Conservation (phyloP, 176 grass and related monocot species). For the Eremochloa ophiuroides region DNA sequence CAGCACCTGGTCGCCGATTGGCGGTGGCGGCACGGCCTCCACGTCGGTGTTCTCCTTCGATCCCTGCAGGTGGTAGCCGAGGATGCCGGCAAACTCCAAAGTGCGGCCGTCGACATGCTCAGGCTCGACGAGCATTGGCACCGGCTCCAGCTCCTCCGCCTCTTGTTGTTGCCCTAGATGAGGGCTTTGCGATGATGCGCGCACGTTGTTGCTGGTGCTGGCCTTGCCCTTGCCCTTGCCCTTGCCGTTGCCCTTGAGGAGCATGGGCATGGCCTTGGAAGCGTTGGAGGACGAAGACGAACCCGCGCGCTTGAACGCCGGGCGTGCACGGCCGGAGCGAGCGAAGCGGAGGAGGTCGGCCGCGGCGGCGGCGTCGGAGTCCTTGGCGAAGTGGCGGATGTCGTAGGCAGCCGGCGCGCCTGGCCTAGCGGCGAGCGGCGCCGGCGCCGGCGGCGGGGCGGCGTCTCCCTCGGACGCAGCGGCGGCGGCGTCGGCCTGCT, state of each 20-base stretch:
- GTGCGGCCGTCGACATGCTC: not conserved
- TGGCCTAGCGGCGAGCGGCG: not conserved
- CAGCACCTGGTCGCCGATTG: not conserved
- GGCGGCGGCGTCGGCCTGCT: not conserved
- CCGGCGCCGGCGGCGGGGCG: not conserved
- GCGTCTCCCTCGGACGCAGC: not conserved
- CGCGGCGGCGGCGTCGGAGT: not conserved
- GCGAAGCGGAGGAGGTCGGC: conserved; percentile 28
- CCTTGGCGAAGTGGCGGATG: conserved; percentile 59
- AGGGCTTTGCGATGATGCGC: not conserved
- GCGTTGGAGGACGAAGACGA: not conserved
- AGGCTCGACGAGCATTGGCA: not conserved
- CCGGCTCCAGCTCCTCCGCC: not conserved
- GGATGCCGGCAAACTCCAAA: conserved; percentile 34
- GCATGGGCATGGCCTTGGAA: not conserved
- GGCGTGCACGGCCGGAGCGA: not conserved
- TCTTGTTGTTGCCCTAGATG: not conserved
- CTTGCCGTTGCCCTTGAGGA: not conserved
- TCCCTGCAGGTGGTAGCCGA: conserved; percentile 3
- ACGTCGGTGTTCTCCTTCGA: conserved; percentile 36
- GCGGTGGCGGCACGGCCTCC: conserved; percentile 2
- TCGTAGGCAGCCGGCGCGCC: not conserved
- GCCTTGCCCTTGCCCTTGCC: not conserved
- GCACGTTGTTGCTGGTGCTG: not conserved
- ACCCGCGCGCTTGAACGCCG: conserved; percentile 41